These are phyloP conservation scores for Cryptosporidium andersoni DNA, from an alignment of 169 alveolate genomes.

Conservation along the genomic window DNA sequence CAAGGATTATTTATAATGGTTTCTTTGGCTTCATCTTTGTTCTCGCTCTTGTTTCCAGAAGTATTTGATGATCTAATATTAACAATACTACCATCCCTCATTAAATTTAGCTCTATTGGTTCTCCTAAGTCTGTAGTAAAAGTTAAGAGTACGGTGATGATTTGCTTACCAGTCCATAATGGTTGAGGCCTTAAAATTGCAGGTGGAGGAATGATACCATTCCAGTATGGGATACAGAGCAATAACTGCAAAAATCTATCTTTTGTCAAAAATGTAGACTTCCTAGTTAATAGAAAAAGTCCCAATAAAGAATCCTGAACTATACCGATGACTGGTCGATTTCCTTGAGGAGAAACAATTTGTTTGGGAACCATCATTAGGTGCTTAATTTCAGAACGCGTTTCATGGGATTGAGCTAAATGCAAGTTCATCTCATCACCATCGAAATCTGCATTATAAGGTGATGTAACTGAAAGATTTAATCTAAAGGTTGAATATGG, in stretches of 20 bases:
- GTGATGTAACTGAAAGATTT: conserved; percentile 98
- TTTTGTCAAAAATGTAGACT: conserved; percentile 95
- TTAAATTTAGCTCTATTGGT: conserved; percentile 78
- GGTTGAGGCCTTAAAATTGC: conserved; percentile 96
- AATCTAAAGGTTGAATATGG: conserved; percentile 99
- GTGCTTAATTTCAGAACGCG: conserved; percentile 97
- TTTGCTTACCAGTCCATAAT: conserved; percentile 99
- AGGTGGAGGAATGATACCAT: conserved; percentile 97
- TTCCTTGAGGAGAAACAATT: conserved; percentile 99
- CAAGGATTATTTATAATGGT: conserved; percentile 76
- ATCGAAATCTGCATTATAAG: conserved; percentile 99
- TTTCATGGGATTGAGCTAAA: conserved; percentile 98
- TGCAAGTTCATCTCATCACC: conserved; percentile 99
- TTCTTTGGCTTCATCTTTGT: conserved; percentile 75
- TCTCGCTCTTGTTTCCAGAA: conserved; percentile 70
- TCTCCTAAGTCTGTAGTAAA: conserved; percentile 68
- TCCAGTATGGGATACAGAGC: conserved; percentile 97
- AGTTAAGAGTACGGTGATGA: conserved; percentile 94
- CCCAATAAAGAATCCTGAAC: conserved; percentile 98
- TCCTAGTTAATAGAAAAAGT: conserved; percentile 91
- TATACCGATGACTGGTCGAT: conserved; percentile 99
- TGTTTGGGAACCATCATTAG: conserved; percentile 98
- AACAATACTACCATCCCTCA: conserved; percentile 79
- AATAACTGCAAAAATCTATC: conserved; percentile 91
- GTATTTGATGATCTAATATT: conserved; percentile 72